Conservation (phyloP, 1,284 basidiomycete species). For the Leccinum pseudoinsigne region DNA sequence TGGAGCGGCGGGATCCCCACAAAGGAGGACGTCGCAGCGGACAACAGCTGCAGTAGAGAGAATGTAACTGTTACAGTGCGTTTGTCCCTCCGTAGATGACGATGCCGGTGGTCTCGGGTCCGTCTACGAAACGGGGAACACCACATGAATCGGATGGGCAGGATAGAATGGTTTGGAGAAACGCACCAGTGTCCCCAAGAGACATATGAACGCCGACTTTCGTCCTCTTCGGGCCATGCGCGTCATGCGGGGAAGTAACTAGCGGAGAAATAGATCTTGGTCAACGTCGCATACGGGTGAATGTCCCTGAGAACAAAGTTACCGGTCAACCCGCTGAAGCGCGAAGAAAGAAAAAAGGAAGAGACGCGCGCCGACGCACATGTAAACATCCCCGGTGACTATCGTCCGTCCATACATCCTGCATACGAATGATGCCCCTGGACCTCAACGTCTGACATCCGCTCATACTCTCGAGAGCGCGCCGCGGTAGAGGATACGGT, state of each 20-base stretch:
- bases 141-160: background rate
- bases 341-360: background rate
- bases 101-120: constrained; percentile 64
- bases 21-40: constrained; percentile 18
- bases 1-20: constrained; percentile 33
- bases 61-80: constrained; percentile 17
- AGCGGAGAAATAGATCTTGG: constrained; percentile 60
- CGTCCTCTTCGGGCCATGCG: constrained; percentile 28
- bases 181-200: constrained; percentile 59
- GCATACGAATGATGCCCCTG: constrained; percentile 36
- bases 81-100: constrained; percentile 59
- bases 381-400: constrained; percentile 50
- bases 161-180: constrained; percentile 2
- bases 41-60: constrained; percentile 9
- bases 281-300: constrained; percentile 61
- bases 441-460: constrained; percentile 56
- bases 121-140: constrained; percentile 35
- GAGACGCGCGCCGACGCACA: constrained; percentile 46
- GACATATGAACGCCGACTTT: constrained; percentile 62
- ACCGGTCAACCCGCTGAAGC: background rate
- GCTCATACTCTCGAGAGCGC: constrained; percentile 79
- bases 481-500: constrained; percentile 63
- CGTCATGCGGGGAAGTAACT: constrained; percentile 23
- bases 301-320: constrained; percentile 51
- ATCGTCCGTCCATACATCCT: constrained; percentile 48